Evolutionary conservation across 306 rosid species (phyloP).

Genomic region (Cucurbita ficifolia): DNA sequence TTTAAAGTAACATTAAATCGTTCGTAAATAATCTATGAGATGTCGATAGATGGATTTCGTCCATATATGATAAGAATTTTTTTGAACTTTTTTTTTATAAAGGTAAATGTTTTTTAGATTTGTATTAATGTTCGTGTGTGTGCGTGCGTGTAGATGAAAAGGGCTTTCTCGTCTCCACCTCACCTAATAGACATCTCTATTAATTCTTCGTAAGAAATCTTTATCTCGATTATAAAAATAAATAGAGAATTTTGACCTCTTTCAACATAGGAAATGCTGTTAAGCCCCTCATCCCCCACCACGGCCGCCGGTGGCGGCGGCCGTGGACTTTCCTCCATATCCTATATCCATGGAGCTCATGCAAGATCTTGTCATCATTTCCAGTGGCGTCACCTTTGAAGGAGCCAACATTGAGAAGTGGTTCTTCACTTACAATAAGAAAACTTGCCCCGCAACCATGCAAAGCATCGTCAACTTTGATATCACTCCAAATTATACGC

Average conservation of each 20-base stretch:
- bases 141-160: too few relatives aligned
- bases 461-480: constrained; percentile 14
- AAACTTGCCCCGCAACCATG: constrained; percentile 43
- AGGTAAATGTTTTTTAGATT: too few relatives aligned
- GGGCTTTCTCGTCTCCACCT: too few relatives aligned
- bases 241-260: not conserved
- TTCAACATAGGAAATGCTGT: not conserved
- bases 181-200: too few relatives aligned
- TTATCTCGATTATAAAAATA: too few relatives aligned
- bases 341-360: constrained; percentile 42
- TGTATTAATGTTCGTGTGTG: too few relatives aligned
- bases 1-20: too few relatives aligned
- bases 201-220: too few relatives aligned
- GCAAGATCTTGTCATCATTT: constrained; percentile 34
- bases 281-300: not conserved
- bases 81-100: too few relatives aligned
- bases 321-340: constrained; percentile 23
- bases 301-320: not conserved
- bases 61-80: too few relatives aligned
- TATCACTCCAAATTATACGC: constrained; percentile 35
- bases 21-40: too few relatives aligned
- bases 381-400: constrained; percentile 37
- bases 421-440: constrained; percentile 41
- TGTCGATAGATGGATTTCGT: too few relatives aligned
- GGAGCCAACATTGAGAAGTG: constrained; percentile 33